phyloP scores from a whole-genome alignment of 306 rosid genomes.

The Gleditsia sinensis region DNA sequence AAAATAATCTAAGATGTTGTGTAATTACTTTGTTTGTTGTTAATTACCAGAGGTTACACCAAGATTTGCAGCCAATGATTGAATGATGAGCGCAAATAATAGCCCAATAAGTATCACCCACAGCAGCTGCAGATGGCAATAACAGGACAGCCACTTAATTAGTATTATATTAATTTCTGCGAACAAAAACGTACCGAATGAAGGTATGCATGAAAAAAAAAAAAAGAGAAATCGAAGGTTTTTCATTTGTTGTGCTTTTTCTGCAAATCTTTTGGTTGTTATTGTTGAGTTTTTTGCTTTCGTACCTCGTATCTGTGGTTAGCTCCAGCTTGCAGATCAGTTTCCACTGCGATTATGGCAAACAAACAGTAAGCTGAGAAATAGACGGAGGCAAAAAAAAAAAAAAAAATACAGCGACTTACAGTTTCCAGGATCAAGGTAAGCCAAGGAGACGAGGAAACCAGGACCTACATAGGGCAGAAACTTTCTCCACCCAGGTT shows the following conservation, averaged over 20 bases:
- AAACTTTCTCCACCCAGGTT: constrained; percentile 73
- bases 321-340: constrained; percentile 96
- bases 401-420: neutral
- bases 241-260: neutral
- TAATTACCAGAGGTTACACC: constrained; percentile 74
- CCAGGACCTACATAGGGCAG: constrained; percentile 75
- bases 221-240: neutral
- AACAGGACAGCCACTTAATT: neutral
- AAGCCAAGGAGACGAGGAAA: constrained; percentile 87
- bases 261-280: neutral
- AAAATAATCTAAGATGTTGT: too few relatives aligned
- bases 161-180: too few relatives aligned
- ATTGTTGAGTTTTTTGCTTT: neutral
- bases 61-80: constrained; percentile 89
- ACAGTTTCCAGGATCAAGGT: constrained; percentile 93
- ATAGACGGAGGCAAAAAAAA: neutral
- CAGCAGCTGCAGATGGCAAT: constrained; percentile 57
- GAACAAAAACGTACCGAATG: neutral
- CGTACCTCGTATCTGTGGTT: constrained; percentile 75
- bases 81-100: constrained; percentile 81
- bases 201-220: neutral
- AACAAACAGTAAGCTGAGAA: neutral
- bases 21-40: neutral
- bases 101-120: constrained; percentile 87
- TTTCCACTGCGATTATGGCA: constrained; percentile 65